phyloP scores from a whole-genome alignment of 371 early-diverging fungal genomes.

The Lichtheimia ornata region DNA sequence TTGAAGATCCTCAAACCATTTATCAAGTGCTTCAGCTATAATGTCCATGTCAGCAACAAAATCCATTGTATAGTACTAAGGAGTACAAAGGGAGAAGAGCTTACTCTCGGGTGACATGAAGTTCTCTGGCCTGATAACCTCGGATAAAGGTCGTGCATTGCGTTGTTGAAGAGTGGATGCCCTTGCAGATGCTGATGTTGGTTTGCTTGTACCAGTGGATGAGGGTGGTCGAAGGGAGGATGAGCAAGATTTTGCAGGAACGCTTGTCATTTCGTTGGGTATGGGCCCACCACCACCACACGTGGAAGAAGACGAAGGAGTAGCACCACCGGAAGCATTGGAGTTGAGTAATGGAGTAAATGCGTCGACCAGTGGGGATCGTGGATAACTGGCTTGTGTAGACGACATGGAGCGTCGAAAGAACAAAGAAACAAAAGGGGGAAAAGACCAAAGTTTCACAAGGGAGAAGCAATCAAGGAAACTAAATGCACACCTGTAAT shows the following conservation, averaged over 20 bases:
- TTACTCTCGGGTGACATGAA: slow-evolving; percentile 44
- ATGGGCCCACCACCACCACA: background rate
- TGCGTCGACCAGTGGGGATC: slow-evolving; percentile 17
- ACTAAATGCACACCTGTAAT: background rate
- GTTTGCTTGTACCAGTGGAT: slow-evolving; percentile 5
- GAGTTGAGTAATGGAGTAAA: slow-evolving; percentile 13
- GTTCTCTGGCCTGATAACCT: slow-evolving; percentile 38
- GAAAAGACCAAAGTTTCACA: background rate
- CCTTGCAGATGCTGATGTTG: slow-evolving; percentile 1
- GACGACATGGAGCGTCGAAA: slow-evolving; percentile 14
- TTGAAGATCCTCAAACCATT: slow-evolving; percentile 89
- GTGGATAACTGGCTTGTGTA: slow-evolving; percentile 14
- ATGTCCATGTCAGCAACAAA: slow-evolving; percentile 54
- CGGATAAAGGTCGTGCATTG: slow-evolving; percentile 40
- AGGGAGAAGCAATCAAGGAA: background rate
- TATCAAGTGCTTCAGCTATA: slow-evolving; percentile 78
- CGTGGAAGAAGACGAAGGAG: slow-evolving; percentile 12
- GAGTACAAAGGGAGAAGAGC: background rate
- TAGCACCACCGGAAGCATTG: background rate
- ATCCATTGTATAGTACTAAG: background rate
- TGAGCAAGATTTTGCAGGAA: slow-evolving; percentile 10
- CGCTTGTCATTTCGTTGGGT: slow-evolving; percentile 3
- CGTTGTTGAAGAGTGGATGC: slow-evolving; percentile 16
- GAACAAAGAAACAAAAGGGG: slow-evolving; percentile 4
- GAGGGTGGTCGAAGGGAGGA: slow-evolving; percentile 14